Evolutionary conservation across 768 basidiomycete genomes (phyloP).

Genomic region (Omphalotus guepiniiformis): DNA sequence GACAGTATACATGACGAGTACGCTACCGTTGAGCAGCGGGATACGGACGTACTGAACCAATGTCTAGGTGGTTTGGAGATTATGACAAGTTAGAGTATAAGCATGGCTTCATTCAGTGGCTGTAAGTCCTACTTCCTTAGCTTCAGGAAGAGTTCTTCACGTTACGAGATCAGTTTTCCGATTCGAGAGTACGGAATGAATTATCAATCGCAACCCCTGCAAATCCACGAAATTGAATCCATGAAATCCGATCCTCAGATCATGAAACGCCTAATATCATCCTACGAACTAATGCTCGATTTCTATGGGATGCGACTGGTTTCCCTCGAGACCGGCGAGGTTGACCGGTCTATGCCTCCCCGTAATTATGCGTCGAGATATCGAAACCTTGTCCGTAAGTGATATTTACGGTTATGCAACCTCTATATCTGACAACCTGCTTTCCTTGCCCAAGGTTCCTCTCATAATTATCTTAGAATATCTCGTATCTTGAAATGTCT

Average conservation of each 20-base stretch:
- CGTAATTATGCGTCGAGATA: conserved; percentile 53
- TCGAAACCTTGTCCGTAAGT: conserved; percentile 63
- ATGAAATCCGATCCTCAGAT: conserved; percentile 51
- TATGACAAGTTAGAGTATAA: conserved; percentile 59
- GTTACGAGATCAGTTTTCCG: conserved; percentile 42
- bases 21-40: conserved; percentile 11
- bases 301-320: conserved; percentile 76
- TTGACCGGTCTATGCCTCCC: conserved; percentile 48
- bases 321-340: conserved; percentile 51
- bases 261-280: conserved; percentile 46
- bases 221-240: conserved; percentile 54
- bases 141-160: not conserved
- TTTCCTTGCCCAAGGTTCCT: conserved; percentile 37
- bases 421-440: not conserved
- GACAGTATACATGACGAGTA: conserved; percentile 62
- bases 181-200: conserved; percentile 76
- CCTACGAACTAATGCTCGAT: conserved; percentile 73
- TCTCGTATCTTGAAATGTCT: conserved; percentile 74
- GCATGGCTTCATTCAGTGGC: conserved; percentile 77
- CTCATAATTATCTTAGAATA: conserved; percentile 76
- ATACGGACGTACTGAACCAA: conserved; percentile 6
- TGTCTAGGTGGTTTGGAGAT: conserved; percentile 58
- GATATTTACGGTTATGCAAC: not conserved
- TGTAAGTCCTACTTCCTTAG: conserved; percentile 41
- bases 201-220: conserved; percentile 59